These are phyloP conservation scores for Aspergillus pseudoglaucus DNA, from an alignment of 2,329 filamentous ascomycete genomes.

Conservation along the genomic window DNA sequence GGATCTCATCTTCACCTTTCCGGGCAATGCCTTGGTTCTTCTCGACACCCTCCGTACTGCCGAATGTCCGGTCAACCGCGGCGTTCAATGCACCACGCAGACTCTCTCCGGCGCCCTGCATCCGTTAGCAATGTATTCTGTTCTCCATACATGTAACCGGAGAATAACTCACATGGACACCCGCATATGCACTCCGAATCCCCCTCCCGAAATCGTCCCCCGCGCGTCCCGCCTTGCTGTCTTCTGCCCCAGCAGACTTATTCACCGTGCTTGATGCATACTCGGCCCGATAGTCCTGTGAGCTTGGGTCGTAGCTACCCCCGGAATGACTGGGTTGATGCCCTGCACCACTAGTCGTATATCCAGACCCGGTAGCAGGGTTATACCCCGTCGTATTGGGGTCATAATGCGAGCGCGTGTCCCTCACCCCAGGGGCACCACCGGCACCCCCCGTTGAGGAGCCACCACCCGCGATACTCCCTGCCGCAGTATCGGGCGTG, in stretches of 20 bases:
- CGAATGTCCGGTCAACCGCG: constrained; percentile 34
- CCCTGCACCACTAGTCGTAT: constrained; percentile 9
- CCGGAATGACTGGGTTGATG: not conserved
- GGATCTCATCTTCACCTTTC: constrained; percentile 30
- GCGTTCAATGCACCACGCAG: constrained; percentile 32
- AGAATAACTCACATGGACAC: constrained; percentile 28
- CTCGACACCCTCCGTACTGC: constrained; percentile 27
- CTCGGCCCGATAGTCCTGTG: constrained; percentile 10
- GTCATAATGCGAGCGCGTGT: constrained; percentile 13
- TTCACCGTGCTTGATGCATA: constrained; percentile 14
- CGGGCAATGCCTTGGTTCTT: constrained; percentile 33
- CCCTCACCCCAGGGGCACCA: constrained; percentile 13
- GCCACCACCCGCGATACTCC: constrained; percentile 5
- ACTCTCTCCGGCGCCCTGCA: constrained; percentile 35
- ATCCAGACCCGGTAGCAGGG: constrained; percentile 19
- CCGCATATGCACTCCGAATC: constrained; percentile 23
- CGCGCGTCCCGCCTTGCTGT: constrained; percentile 5
- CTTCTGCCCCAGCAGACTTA: constrained; percentile 3
- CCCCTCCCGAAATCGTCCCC: constrained; percentile 18
- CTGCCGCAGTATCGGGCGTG: constrained; percentile 3
- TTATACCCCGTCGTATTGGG: constrained; percentile 18
- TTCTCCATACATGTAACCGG: not conserved
- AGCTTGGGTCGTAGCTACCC: not conserved
- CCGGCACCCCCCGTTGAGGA: constrained; percentile 25
- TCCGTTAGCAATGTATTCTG: not conserved